Evolutionary conservation across 192 early-diverging fungal species (phyloP).

Genomic region (Coemansia sp.): DNA sequence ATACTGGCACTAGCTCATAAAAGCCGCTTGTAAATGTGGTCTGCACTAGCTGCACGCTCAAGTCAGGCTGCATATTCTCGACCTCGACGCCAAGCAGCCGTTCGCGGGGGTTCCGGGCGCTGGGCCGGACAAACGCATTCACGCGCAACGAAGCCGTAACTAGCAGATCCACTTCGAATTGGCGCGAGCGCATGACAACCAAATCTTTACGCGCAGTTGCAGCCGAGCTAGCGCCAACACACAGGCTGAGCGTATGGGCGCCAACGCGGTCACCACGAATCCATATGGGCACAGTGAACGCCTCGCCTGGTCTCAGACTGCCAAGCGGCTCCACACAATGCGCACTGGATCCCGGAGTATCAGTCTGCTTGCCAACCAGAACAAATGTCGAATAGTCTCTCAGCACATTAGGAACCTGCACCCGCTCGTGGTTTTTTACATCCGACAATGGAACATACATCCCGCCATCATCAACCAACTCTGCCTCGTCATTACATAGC

Average conservation of each 20-base stretch:
- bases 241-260: conserved; percentile 62
- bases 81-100: conserved; percentile 94
- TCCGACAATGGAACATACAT: conserved; percentile 18
- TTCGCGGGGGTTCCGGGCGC: conserved; percentile 73
- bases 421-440: conserved; percentile 11
- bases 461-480: neutral
- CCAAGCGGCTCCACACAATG: conserved; percentile 21
- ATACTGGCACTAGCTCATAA: conserved; percentile 37
- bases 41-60: conserved; percentile 48
- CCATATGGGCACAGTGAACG: conserved; percentile 82
- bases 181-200: conserved; percentile 40
- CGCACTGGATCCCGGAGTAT: neutral
- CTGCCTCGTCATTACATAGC: conserved; percentile 2
- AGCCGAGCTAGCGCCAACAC: conserved; percentile 30
- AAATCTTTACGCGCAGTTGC: neutral
- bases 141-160: conserved; percentile 90
- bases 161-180: conserved; percentile 52
- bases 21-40: conserved; percentile 41
- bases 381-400: conserved; percentile 38
- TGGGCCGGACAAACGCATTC: conserved; percentile 91
- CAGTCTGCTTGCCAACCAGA: conserved; percentile 15
- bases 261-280: conserved; percentile 91
- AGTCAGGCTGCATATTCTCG: conserved; percentile 40
- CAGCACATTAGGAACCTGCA: conserved; percentile 31
- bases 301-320: conserved; percentile 67